Evolutionary conservation across 768 basidiomycete genomes (phyloP), one percentile per base, ranked within the genome.

Genomic region (Suillus americanus): DNA sequence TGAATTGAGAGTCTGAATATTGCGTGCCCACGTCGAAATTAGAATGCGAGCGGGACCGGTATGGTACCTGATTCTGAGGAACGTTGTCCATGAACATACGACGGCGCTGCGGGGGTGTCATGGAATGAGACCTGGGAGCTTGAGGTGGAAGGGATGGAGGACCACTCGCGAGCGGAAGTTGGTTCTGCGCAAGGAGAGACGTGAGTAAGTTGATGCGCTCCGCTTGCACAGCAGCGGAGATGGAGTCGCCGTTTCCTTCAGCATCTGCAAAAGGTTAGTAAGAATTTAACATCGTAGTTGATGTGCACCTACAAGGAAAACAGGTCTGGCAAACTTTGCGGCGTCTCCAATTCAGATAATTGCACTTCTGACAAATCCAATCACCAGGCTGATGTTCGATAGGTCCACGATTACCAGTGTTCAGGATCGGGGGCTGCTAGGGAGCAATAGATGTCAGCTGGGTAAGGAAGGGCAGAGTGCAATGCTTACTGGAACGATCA

Each of bases 321-420:
- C 92, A 94, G 12, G 91, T 93, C 81, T 94, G 92, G 78, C 92
- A 95, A 65, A 95, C 93, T 76, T 94, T 94, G 62, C 92, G 80
- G 64, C 92, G 79, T 68, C 92, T 83, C 92, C 92, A 95, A 74
- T 95, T 95, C 68, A 93, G 76, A 77, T 95, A 94, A 71, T 90
- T 90, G 75, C 93, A 95, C 73, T 90, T 91, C 67, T 82, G 80
- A 77, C 92, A 95, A 63, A 92, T 82, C 92, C 90, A 91, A 78
- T 91, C 90, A 20, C 89, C 89, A 7, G 89, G 89, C 81, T 91
- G 89, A 77, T 93, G 91, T 68, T 92, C 90, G 62, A 94, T 94
- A 9, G 93, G 92, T 30, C 92, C 92, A 63, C 89, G 84, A 75
- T 95, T 95, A 2, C 92, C 92, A 0, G 93, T 95, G 73, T 95